phyloP scores from a whole-genome alignment of 192 early-diverging fungal genomes.

The Coemansia sp. region DNA sequence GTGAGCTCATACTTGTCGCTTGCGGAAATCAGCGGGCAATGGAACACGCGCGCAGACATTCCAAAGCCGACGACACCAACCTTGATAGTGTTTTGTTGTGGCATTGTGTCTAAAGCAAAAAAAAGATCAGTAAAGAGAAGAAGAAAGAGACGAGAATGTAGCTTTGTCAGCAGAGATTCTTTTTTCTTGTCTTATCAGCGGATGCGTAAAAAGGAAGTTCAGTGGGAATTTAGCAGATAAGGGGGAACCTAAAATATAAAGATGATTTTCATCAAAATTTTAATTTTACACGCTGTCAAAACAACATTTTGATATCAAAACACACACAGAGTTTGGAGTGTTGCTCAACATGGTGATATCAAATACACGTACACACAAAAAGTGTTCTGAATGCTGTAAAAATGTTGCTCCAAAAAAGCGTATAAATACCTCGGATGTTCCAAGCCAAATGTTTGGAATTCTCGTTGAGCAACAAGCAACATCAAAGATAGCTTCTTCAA shows the following conservation, averaged over 20 bases:
- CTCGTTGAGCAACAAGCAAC: not conserved
- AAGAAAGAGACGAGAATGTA: not conserved
- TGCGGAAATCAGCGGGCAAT: constrained; percentile 62
- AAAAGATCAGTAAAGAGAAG: not conserved
- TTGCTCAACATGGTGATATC: not conserved
- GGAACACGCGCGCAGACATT: constrained; percentile 62
- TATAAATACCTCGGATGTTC: not conserved
- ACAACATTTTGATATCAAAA: no score
- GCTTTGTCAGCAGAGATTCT: not conserved
- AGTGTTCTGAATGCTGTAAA: not conserved
- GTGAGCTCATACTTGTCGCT: constrained; percentile 57
- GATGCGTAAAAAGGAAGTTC: not conserved
- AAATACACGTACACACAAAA: not conserved
- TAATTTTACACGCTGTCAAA: no score
- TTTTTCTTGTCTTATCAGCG: no score
- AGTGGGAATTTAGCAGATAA: not conserved
- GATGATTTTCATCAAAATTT: no score
- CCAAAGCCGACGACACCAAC: constrained; percentile 71
- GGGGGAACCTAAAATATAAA: no score
- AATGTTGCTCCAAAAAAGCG: not conserved
- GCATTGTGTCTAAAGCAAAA: not conserved
- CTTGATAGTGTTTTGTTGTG: constrained; percentile 43
- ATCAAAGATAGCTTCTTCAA: not conserved
- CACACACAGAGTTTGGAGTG: no score
- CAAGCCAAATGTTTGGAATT: not conserved